Conservation (phyloP, 176 grass and related monocot genomes). For the Bothriochloa decipiens region DNA sequence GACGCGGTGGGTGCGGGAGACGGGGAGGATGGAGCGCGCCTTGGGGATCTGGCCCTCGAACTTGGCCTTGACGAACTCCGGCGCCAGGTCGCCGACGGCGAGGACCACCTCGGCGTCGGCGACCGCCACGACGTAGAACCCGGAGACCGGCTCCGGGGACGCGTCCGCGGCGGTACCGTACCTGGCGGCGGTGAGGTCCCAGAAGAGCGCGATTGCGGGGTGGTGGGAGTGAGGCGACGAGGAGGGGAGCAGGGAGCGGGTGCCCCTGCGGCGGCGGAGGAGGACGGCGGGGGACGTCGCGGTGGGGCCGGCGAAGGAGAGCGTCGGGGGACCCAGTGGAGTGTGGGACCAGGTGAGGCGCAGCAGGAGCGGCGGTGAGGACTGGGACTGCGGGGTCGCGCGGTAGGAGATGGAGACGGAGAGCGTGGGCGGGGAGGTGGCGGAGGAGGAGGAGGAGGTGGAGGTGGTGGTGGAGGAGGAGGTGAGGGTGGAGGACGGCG, state of each 20-base stretch:
- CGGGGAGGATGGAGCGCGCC: constrained; percentile 41
- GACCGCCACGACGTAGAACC: constrained; percentile 74
- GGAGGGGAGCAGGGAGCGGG: constrained; percentile 12
- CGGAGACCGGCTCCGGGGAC: constrained; percentile 58
- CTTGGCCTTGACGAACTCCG: constrained; percentile 59
- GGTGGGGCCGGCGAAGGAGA: constrained; percentile 48
- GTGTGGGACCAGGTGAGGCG: constrained; percentile 61
- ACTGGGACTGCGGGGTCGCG: neutral
- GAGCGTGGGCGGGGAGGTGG: constrained; percentile 38
- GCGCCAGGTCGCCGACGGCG: constrained; percentile 65
- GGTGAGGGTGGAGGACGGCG: constrained; percentile 43
- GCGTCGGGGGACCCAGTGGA: constrained; percentile 33
- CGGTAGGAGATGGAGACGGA: constrained; percentile 53
- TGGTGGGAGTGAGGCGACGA: neutral
- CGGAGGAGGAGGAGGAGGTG: neutral
- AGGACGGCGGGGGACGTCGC: constrained; percentile 37
- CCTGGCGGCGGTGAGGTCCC: constrained; percentile 70
- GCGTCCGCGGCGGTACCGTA: constrained; percentile 31
- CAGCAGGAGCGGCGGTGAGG: constrained; percentile 46
- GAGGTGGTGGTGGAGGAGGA: neutral
- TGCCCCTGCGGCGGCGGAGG: constrained; percentile 65
- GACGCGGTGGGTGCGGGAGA: constrained; percentile 62
- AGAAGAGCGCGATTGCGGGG: constrained; percentile 58
- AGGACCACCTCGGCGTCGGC: constrained; percentile 69
- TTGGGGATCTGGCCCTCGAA: constrained; percentile 60